Percentiles rank a stretch among this genome's conserved stretches.
These are phyloP conservation scores for Pseudotulostoma volvatum DNA, from an alignment of 495 filamentous ascomycete genomes.

Conservation along the genomic window DNA sequence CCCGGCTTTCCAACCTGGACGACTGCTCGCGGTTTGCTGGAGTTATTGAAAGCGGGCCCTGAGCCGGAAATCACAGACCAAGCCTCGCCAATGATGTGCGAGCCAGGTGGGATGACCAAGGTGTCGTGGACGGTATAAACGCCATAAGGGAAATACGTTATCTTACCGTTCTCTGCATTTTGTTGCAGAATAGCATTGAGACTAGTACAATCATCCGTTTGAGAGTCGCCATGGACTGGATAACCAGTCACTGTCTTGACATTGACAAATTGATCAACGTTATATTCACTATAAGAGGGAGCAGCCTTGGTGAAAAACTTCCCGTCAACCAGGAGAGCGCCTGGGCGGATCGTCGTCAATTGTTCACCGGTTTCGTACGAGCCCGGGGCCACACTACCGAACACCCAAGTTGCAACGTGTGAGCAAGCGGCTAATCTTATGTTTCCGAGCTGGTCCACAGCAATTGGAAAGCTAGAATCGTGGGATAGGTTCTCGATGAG, in stretches of 20 bases:
- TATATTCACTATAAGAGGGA: constrained; percentile 32
- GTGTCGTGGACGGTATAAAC: constrained; percentile 38
- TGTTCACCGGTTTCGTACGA: constrained; percentile 18
- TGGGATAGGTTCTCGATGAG: constrained; percentile 22
- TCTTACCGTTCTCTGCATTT: constrained; percentile 18
- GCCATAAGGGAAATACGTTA: constrained; percentile 41
- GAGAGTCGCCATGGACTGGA: constrained; percentile 9
- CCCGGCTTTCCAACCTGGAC: constrained; percentile 35
- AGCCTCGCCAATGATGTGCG: constrained; percentile 32
- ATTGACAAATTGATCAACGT: constrained; percentile 18
- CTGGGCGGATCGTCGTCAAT: constrained; percentile 21
- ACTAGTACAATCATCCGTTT: constrained; percentile 6
- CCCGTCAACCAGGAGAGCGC: constrained; percentile 20
- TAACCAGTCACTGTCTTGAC: constrained; percentile 16
- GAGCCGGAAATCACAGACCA: constrained; percentile 26
- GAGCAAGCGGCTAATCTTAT: constrained; percentile 31
- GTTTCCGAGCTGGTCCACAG: constrained; percentile 15
- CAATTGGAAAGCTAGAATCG: constrained; percentile 15
- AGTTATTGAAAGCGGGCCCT: constrained; percentile 34
- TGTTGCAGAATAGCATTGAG: constrained; percentile 31
- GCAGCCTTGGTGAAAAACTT: constrained; percentile 37
- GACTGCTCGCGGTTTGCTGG: constrained; percentile 30
- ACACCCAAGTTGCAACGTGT: constrained; percentile 28
- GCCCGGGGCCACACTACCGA: constrained; percentile 20
- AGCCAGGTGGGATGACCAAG: constrained; percentile 31